Evolutionary conservation across 148 eudicot species (phyloP).

Genomic region (Rhododendron molle): DNA sequence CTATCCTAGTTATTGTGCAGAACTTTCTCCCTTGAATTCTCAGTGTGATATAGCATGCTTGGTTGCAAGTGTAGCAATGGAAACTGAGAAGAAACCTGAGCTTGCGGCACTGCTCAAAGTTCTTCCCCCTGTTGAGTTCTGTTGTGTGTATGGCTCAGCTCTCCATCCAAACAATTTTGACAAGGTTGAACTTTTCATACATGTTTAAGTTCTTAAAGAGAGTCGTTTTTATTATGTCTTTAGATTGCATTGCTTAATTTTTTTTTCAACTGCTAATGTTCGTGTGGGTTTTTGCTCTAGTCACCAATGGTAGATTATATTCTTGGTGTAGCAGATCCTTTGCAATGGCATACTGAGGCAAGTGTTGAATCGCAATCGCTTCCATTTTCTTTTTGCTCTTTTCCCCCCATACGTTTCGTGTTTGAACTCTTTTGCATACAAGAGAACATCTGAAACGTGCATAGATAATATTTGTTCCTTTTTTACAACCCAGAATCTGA

Average conservation of each 20-base stretch:
- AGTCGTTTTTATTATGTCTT: not conserved
- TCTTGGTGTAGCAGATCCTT: conserved; percentile 82
- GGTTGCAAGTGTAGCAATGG: conserved; percentile 29
- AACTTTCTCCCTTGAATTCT: not conserved
- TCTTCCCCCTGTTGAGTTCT: conserved; percentile 86
- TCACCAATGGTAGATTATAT: conserved; percentile 86
- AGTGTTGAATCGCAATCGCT: not conserved
- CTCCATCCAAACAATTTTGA: conserved; percentile 80
- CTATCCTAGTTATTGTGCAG: not conserved
- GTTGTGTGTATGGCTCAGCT: conserved; percentile 85
- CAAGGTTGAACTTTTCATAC: conserved; percentile 41
- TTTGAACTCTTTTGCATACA: not conserved
- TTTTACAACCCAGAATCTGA: conserved; percentile 56
- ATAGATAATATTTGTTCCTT: not conserved
- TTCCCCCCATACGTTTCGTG: not conserved
- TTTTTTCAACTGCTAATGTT: not conserved
- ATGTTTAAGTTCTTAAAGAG: not conserved
- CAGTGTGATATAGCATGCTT: not conserved
- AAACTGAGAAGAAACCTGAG: conserved; percentile 29
- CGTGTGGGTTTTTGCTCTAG: conserved; percentile 24
- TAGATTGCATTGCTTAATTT: not conserved
- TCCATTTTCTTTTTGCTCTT: not conserved
- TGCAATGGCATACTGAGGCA: conserved; percentile 85
- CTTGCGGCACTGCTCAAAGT: conserved; percentile 50
- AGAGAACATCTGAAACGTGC: not conserved